Base-by-base conservation (phyloP, 768 basidiomycete genomes). In the Amanita molliuscula region DNA sequence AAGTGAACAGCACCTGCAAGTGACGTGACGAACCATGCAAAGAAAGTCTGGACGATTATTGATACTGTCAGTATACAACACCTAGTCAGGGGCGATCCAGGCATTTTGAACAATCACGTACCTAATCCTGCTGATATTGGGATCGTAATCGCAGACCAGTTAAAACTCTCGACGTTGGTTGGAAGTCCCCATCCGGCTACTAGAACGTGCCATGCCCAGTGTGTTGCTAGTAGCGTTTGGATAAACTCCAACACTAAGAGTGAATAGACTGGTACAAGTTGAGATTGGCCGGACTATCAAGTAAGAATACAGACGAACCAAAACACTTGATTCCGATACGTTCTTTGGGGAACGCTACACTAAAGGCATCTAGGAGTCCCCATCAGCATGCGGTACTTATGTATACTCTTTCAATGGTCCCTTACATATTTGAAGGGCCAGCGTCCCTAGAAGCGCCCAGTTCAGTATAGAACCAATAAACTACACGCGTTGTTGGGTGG, bases 31-130 rank as follows among this genome's bases (percentile, higher is more conserved):
- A 9, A 47, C 51, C 51, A 52, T 37, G 51, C 51, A 16, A 52
- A 52, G 44, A 52, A 52, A 13, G 28, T 37, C 16, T 52, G 51
- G 28, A 52, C 51, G 2, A 40, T 45, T 20, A 47, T 40, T 18
- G 51, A 38, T 23, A 46, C 51, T 52, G 26, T 31, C 13, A 3
- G 11, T 31, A 18, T 34, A 15, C 13, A 25, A 9, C 2, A n/a
- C 15, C 23, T 3, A 7, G 21, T 46, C 10, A 37, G 25, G 8
- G 9, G 16, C 23, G 16, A n/a, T 3, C 11, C 6, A 16, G 13
- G 11, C 10, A 7, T 15, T 3, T 10, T 23, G 13, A 11, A 29
- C 6, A 10, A n/a, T 5, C n/a, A 18, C 51, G 15, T 25, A 47
- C 44, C 38, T 11, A 45, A 3, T 44, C 34, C 43, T 29, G 23